These are phyloP conservation scores for Auriscalpium orientale DNA, from an alignment of 768 basidiomycete genomes.

Conservation along the genomic window DNA sequence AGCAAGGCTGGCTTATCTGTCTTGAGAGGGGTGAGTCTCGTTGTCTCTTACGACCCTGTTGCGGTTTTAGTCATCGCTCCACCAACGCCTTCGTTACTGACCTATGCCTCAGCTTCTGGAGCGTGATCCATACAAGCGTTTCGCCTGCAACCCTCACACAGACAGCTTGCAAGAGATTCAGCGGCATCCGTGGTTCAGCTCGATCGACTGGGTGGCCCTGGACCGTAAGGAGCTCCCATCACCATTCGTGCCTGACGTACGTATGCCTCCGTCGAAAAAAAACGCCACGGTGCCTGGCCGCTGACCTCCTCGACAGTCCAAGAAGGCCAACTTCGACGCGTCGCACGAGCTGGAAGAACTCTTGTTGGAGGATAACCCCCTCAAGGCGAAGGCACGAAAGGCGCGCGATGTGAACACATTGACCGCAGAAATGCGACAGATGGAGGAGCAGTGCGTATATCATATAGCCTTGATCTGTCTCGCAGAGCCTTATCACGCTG, in stretches of 20 bases:
- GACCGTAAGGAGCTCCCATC: constrained; percentile 68
- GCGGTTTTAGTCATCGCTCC: background rate
- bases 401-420: constrained; percentile 77
- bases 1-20: constrained; percentile 72
- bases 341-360: constrained; percentile 97
- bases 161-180: constrained; percentile 78
- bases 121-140: constrained; percentile 69
- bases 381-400: constrained; percentile 91
- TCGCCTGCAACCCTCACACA: constrained; percentile 75
- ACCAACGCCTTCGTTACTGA: background rate
- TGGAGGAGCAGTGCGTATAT: constrained; percentile 88
- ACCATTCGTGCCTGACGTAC: constrained; percentile 85
- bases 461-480: background rate
- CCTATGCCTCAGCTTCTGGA: constrained; percentile 62
- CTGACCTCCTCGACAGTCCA: constrained; percentile 49
- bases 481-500: constrained; percentile 1
- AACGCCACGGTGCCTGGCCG: no score
- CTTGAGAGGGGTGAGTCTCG: constrained; percentile 62
- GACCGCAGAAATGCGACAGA: constrained; percentile 88
- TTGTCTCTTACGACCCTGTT: constrained; percentile 2
- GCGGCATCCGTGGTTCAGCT: constrained; percentile 77
- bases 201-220: constrained; percentile 85
- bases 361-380: constrained; percentile 90
- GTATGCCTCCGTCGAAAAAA: constrained; percentile 18
- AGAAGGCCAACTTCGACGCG: constrained; percentile 98